Evolutionary conservation across 306 rosid species (phyloP).

Genomic region (Rosa chinensis): DNA sequence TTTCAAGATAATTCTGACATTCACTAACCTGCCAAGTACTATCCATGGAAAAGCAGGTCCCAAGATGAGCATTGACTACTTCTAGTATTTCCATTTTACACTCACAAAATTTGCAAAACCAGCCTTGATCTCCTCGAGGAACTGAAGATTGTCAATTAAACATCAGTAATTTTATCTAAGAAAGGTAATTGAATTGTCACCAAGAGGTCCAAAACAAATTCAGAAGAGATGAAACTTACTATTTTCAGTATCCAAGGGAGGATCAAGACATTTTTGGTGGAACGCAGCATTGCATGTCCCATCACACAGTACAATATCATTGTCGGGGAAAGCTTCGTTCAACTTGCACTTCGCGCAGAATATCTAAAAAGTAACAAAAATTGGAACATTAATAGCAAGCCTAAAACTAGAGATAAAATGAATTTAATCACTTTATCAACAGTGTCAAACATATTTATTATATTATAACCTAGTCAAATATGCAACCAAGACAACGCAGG

Average conservation of each 20-base stretch:
- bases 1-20: slow-evolving; percentile 8
- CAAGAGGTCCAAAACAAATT: slow-evolving; percentile 8
- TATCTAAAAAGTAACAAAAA: slow-evolving; percentile 48
- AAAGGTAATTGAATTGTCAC: slow-evolving; percentile 19
- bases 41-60: slow-evolving; percentile 66
- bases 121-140: slow-evolving; percentile 80
- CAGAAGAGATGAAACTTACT: slow-evolving; percentile 45
- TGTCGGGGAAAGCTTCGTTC: slow-evolving; percentile 63
- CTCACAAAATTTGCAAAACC: slow-evolving; percentile 84
- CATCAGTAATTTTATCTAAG: slow-evolving; percentile 17
- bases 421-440: neutral
- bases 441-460: neutral
- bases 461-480: neutral
- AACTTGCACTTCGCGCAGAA: slow-evolving; percentile 80
- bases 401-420: neutral
- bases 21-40: slow-evolving; percentile 77
- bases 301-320: slow-evolving; percentile 77
- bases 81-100: slow-evolving; percentile 83
- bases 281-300: slow-evolving; percentile 88
- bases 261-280: slow-evolving; percentile 85
- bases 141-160: slow-evolving; percentile 41
- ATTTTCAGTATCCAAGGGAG: slow-evolving; percentile 70
- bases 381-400: slow-evolving; percentile 25
- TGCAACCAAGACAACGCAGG: no score
- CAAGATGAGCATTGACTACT: slow-evolving; percentile 81